Evolutionary conservation across 352 stramenopile species (phyloP), one percentile per base, ranked within the genome.

Genomic region (Thalassiosira exigua): DNA sequence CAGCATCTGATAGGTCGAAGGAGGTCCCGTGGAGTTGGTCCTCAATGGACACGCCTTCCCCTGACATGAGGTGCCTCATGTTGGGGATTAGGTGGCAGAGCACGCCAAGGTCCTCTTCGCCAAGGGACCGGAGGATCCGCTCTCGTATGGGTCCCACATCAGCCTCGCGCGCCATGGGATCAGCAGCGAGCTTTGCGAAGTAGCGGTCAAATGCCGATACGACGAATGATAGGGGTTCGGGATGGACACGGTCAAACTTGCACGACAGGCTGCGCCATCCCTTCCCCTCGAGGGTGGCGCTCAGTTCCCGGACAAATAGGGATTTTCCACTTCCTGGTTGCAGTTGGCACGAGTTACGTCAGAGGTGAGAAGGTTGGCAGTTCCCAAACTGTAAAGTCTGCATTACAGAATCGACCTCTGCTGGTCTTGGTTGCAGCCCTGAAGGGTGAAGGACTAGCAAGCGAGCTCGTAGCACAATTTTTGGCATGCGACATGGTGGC

Each of bases 191-290:
- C 17, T 3, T 58, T 14, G 56, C 41, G 41, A 76, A 78, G 33
- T 48, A 78, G n/a, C 44, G 48, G 56, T 78, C 57, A 57, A 78
- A 71, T 17, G 69, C 69, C 32, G 36, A 71, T n/a, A 27, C 59
- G 4, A 78, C 24, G 7, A 22, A 12, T 44, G 46, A 66, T 4
- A 71, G 11, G n/a, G 67, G 67, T 51, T 21, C 14, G 7, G 4
- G 3, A 21, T 62, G 17, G 24, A 56, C 27, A 66, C 17, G 32
- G 21, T 71, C 51, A 46, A 78, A 78, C 41, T 78, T 78, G 58
- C 69, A 70, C 39, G 69, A 27, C 12, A 78, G 58, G 44, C 24
- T 50, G 3, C 19, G 42, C 69, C 69, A 78, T 11, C 59, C 58
- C 22, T 56, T 71, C 21, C 56, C 7, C 19, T 78, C 32, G 33